Conservation (phyloP, 2,329 filamentous ascomycete species). For the Curvularia verruculosa region DNA sequence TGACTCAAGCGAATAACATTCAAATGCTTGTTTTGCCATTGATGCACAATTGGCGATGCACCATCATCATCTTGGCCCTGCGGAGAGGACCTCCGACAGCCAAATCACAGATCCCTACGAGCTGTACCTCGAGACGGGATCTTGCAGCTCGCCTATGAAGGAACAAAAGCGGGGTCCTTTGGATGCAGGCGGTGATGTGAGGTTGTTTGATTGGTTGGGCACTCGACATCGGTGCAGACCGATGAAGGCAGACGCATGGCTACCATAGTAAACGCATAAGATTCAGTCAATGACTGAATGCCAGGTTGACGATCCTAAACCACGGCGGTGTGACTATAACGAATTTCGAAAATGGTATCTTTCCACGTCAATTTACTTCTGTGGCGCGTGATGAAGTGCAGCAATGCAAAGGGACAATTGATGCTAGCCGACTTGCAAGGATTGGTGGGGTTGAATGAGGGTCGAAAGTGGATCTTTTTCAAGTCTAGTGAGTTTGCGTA, state of each 20-base stretch:
- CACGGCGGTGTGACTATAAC: background rate
- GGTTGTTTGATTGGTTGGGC: background rate
- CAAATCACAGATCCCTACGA: background rate
- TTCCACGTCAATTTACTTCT: background rate
- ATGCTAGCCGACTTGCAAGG: background rate
- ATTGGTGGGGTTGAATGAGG: background rate
- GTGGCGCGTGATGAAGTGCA: background rate
- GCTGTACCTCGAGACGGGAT: background rate
- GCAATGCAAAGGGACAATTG: background rate
- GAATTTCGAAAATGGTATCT: background rate
- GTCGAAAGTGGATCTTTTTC: too few species aligned
- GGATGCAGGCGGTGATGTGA: background rate
- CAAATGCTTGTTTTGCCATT: background rate
- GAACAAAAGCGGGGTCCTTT: background rate
- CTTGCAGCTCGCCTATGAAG: background rate
- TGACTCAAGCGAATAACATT: background rate
- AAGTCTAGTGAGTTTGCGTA: too few species aligned
- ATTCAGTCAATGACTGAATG: background rate
- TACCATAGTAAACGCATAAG: background rate
- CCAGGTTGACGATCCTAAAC: background rate
- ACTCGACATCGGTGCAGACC: background rate
- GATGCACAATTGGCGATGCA: background rate
- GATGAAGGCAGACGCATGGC: background rate
- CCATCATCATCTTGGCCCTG: background rate
- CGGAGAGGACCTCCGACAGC: background rate